phyloP scores from a whole-genome alignment of 352 stramenopile species.

The Pilasporangium apinafurcum region DNA sequence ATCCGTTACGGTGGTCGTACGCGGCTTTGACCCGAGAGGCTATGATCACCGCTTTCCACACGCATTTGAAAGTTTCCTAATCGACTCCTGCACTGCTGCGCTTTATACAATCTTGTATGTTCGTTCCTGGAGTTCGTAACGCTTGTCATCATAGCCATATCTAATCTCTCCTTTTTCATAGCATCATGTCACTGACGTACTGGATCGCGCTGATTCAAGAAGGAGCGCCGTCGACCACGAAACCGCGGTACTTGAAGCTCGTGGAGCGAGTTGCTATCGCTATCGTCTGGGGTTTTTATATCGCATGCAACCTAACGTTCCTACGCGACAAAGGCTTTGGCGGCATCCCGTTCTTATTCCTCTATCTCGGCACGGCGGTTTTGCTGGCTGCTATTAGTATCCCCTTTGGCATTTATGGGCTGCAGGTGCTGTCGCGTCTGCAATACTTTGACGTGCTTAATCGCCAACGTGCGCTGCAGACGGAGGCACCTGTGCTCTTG shows the following conservation, averaged over 20 bases:
- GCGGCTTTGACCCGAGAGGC: constrained; percentile 21
- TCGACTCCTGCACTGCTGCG: constrained; percentile 28
- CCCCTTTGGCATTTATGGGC: constrained; percentile 25
- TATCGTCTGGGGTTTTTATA: constrained; percentile 28
- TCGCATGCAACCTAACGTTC: constrained; percentile 20
- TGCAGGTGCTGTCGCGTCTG: constrained; percentile 22
- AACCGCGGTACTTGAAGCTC: constrained; percentile 13
- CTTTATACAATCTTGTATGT: constrained; percentile 45
- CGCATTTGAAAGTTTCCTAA: constrained; percentile 25
- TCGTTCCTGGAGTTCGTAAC: constrained; percentile 3
- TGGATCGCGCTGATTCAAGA: constrained; percentile 32
- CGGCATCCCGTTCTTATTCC: constrained; percentile 16
- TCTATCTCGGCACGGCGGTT: constrained; percentile 21
- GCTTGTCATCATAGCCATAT: not conserved
- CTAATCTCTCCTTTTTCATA: constrained; percentile 1
- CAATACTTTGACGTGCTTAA: constrained; percentile 19
- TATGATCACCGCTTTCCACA: constrained; percentile 30
- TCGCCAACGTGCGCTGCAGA: constrained; percentile 4
- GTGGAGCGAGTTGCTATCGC: constrained; percentile 20
- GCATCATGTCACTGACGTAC: constrained; percentile 26
- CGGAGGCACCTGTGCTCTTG: constrained; percentile 14
- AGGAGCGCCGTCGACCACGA: constrained; percentile 11
- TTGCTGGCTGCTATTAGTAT: constrained; percentile 31
- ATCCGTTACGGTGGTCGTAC: constrained; percentile 25
- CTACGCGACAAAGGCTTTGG: constrained; percentile 33